Evolutionary conservation across 176 grass and related monocot species (phyloP), one percentile per base, ranked within the genome.

Genomic region (Aechmea fasciata): DNA sequence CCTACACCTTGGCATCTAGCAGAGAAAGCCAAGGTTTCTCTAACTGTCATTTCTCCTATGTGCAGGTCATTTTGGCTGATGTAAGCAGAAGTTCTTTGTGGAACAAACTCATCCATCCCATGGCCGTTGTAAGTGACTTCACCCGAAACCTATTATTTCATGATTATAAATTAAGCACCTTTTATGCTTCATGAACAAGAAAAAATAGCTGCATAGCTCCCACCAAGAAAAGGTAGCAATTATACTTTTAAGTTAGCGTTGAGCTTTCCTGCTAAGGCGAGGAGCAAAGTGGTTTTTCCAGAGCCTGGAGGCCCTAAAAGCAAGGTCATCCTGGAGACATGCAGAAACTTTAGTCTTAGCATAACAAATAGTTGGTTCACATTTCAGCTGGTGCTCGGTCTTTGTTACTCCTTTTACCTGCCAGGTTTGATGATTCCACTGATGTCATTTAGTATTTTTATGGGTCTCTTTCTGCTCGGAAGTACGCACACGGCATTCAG

Each of bases 41-140:
- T 83, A 11, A 96, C 91, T 18, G 91, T 96, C 91, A 96, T 96
- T 72, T 96, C 91, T 33, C 88, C 83, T 0, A 96, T 83, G 77
- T 96, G 91, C 28, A 96, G 82, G 72, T 96, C 91, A 22, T 91
- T 85, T 66, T 96, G 91, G 68, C 91, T 88, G 73, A 96, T 91
- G 78, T 96, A 96, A 10, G 88, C 88, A 3, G 88, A 84, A 1
- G 91, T 96, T 76, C 85, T 85, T 18, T 96, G 54, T 0, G 91
- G 88, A 1, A 96, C 88, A 55, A 96, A 96, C 75, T 96, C 91
- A 22, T 86, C 69, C 91, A 96, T 83, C 57, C 26, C 72, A 28
- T 91, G 88, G 22, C 91, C 91, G 5, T 96, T 96, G 85, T 96
- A 96, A 48, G 88, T 91, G 1, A 96, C 85, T 69, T 77, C 79